These are phyloP conservation scores for Lophiostoma macrostomum DNA, from an alignment of 495 filamentous ascomycete genomes.

Conservation along the genomic window DNA sequence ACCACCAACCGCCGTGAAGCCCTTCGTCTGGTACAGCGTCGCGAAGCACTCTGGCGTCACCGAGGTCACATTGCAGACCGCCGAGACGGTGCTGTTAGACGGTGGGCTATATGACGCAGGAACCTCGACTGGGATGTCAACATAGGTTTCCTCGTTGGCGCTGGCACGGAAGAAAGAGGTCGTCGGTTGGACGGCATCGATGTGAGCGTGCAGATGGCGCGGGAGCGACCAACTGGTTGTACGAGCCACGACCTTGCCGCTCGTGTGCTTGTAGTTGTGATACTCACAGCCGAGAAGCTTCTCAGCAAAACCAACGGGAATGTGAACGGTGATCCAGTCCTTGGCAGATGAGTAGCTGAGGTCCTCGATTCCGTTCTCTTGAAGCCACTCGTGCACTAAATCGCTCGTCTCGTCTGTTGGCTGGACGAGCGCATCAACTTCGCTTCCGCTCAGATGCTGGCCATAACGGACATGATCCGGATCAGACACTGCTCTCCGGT, in stretches of 20 bases:
- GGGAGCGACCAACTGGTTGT: conserved; percentile 54
- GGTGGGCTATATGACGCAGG: conserved; percentile 22
- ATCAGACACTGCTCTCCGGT: conserved; percentile 43
- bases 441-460: conserved; percentile 40
- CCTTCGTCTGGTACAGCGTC: conserved; percentile 53
- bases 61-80: conserved; percentile 50
- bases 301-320: conserved; percentile 43
- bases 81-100: conserved; percentile 38
- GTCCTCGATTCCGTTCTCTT: conserved; percentile 38
- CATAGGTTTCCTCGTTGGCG: conserved; percentile 12
- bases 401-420: conserved; percentile 38
- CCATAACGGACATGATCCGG: conserved; percentile 46
- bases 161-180: conserved; percentile 55
- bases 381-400: conserved; percentile 46
- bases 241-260: conserved; percentile 42
- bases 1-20: conserved; percentile 46
- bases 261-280: conserved; percentile 42
- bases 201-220: conserved; percentile 51
- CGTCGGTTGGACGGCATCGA: conserved; percentile 66
- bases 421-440: conserved; percentile 42
- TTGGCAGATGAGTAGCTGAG: conserved; percentile 39
- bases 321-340: conserved; percentile 43
- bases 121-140: conserved; percentile 6
- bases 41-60: conserved; percentile 55
- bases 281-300: conserved; percentile 47